Evolutionary conservation across 1,139 yeast species (phyloP), one percentile per base, ranked within the genome.

Genomic region (Yamadazyma taylorii): DNA sequence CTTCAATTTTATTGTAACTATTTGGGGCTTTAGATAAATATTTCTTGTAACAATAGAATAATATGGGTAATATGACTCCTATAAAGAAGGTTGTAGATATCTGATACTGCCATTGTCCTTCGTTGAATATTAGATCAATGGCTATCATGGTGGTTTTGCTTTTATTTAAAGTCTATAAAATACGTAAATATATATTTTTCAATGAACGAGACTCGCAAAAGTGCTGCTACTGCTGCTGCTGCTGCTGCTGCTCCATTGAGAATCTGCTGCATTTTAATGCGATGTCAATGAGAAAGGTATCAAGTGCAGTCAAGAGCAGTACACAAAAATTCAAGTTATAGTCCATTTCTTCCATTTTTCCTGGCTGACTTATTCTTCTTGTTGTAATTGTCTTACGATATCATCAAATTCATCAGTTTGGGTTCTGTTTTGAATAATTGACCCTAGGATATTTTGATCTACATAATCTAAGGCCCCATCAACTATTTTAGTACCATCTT

Each of bases 71-170:
- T 24, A 71, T 64, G 31, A 66, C 74, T 36, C 69, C 60, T 13
- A 69, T 53, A 43, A 71, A 68, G 51, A 71, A 70, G 1, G 76
- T 70, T 30, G 75, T 67, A 30, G 73, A 67, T 34, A 71, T 68
- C 43, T 71, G 76, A 45, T 69, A 70, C 54, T 68, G 75, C 75
- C 72, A 69, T 51, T 69, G 73, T 56, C 68, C 62, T 40, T 67
- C 70, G 27, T 62, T 57, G 46, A 69, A 63, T 42, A 59, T 61
- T 25, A 71, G 63, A 50, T 70, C 74, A 43, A 71, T 69, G 40
- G 68, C 73, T 39, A 71, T 71, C 77, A 71, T 71, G 17, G 16
- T 29, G 15, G 15, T 8, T 5, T 10, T 5, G 11, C 21, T 19
- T 30, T 17, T 14, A 10, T 28, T 13, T 17, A 11, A 33, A 11